Base-by-base conservation (phyloP, 495 filamentous ascomycete genomes). In the Penicillium soppii region DNA sequence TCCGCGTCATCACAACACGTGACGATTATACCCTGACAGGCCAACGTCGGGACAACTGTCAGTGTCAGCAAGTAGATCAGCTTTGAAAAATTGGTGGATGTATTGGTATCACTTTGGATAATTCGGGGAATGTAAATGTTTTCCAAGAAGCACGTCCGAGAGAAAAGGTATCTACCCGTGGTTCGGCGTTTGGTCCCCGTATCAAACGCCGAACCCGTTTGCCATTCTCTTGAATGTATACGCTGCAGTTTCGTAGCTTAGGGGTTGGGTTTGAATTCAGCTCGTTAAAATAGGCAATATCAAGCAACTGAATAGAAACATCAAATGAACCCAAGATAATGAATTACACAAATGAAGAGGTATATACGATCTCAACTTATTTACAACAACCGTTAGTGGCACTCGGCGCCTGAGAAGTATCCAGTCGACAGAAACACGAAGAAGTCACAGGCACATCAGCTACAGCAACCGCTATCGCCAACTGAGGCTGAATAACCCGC, bases 371-470 rank as follows among this genome's bases (percentile, higher is more conserved):
- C n/a, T 4, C 44, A 21, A 41, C 19, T 15, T 43, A 36, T 26
- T 52, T 50, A 16, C 50, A 53, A 32, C 61, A 64, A n/a, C n/a
- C 12, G 9, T 46, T 52, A 2, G 36, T 35, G 16, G 55, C 23
- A 19, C 52, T 32, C 10, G 60, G 56, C 15, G 56, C 49, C 32
- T 56, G 32, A 1, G 51, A 58, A n/a, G 56, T 67, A 53, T 71
- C 58, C 16, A 37, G 43, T 38, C 83, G 74, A 58, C 84, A 87
- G 52, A 81, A 86, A 52, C 84, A 87, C 4, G 81, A 84, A 17
- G 79, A 70, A 36, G 63, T 70, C 13, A 87, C 71, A 0, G 72
- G 71, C 12, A 86, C 71, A 72, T 87, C 84, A 0, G 84, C 80
- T 2, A 73, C 69, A 0, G 74, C 77, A 23, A 77, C 16, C 1